Conservation (phyloP, 129 eudicot species). For the Lactuca saligna region DNA sequence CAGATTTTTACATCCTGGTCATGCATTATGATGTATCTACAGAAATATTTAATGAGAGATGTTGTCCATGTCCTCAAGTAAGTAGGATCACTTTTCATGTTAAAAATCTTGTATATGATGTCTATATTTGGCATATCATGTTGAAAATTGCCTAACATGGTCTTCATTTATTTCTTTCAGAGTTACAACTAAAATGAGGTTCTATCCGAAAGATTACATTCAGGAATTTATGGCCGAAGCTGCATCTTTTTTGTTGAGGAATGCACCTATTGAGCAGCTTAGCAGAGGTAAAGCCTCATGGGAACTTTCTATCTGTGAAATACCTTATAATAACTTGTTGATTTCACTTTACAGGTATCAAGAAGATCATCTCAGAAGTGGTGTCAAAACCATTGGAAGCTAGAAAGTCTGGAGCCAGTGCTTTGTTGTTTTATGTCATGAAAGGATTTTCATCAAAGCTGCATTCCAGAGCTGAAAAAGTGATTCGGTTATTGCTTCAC, state of each 20-base stretch:
- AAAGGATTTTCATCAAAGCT: conserved; percentile 74
- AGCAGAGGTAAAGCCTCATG: conserved; percentile 49
- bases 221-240: conserved; percentile 89
- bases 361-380: conserved; percentile 57
- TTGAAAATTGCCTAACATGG: neutral
- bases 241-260: conserved; percentile 70
- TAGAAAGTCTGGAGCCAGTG: conserved; percentile 66
- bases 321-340: conserved; percentile 20
- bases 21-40: conserved; percentile 75
- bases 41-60: conserved; percentile 56
- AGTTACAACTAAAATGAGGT: conserved; percentile 62
- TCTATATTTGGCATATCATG: neutral
- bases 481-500: conserved; percentile 47
- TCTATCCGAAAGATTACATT: conserved; percentile 68
- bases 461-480: conserved; percentile 69
- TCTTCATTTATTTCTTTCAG: conserved; percentile 29
- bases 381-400: conserved; percentile 53
- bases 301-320: neutral
- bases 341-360: conserved; percentile 47
- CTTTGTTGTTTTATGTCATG: conserved; percentile 62
- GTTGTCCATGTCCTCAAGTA: conserved; percentile 75
- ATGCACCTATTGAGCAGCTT: conserved; percentile 62
- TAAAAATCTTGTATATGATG: neutral
- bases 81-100: conserved; percentile 18
- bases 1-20: conserved; percentile 96